These are phyloP conservation scores for Podospora pseudopauciseta DNA, from an alignment of 495 filamentous ascomycete species.

Conservation along the genomic window DNA sequence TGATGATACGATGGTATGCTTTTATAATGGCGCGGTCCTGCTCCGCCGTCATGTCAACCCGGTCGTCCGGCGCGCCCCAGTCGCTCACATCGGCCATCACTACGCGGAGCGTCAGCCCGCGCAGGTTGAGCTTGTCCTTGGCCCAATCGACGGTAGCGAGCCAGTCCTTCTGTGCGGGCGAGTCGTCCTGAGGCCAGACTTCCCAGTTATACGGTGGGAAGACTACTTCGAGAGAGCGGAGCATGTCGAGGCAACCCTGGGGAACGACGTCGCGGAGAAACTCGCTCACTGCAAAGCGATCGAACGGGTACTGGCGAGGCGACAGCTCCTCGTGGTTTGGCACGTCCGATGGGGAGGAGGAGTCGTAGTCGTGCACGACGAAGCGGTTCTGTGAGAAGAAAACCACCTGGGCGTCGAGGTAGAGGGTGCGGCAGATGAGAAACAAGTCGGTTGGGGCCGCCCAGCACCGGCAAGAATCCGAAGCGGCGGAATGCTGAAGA, in stretches of 20 bases:
- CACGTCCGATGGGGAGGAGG: background rate
- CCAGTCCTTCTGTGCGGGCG: background rate
- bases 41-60: background rate
- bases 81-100: slow-evolving; percentile 3
- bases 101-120: slow-evolving; percentile 6
- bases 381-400: slow-evolving; percentile 12
- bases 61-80: background rate
- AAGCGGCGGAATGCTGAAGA: background rate
- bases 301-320: background rate
- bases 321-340: background rate
- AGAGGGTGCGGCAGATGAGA: slow-evolving; percentile 9
- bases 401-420: slow-evolving; percentile 1
- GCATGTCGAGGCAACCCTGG: background rate
- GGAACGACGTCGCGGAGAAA: slow-evolving; percentile 10
- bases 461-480: slow-evolving; percentile 10
- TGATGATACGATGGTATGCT: background rate
- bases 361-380: slow-evolving; percentile 3
- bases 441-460: slow-evolving; percentile 6
- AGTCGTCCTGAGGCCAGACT: background rate
- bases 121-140: slow-evolving; percentile 7
- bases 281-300: slow-evolving; percentile 7
- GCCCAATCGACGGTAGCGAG: background rate
- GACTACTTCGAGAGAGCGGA: slow-evolving; percentile 10
- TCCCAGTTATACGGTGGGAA: slow-evolving; percentile 2
- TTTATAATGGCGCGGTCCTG: background rate